A percentile compares a stretch with the other conserved stretches of the same genome.
Conservation (phyloP, 2,329 filamentous ascomycete species). For the Bisporella sp. region DNA sequence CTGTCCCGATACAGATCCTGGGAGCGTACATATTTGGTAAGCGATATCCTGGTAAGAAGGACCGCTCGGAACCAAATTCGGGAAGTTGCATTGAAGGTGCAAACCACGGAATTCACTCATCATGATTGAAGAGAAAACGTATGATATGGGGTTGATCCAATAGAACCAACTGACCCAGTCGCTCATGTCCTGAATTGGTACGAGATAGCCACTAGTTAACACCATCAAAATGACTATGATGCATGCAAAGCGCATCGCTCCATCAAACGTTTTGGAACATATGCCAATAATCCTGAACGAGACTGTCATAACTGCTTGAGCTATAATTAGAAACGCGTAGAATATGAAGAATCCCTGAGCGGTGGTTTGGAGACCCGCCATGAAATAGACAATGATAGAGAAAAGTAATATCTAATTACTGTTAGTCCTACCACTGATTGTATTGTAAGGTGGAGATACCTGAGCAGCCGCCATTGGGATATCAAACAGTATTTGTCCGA, state of each 20-base stretch:
- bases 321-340: too few relatives aligned
- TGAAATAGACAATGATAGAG: constrained; percentile 42
- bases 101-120: constrained; percentile 54
- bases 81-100: constrained; percentile 48
- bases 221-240: too few relatives aligned
- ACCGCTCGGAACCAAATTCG: constrained; percentile 52
- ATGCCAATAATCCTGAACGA: too few relatives aligned
- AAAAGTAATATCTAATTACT: too few relatives aligned
- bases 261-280: too few relatives aligned
- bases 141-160: constrained; percentile 38
- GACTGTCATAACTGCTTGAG: too few relatives aligned
- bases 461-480: constrained; percentile 52
- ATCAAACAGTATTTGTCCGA: constrained; percentile 58
- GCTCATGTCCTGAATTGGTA: too few relatives aligned
- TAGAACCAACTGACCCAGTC: constrained; percentile 57
- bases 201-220: too few relatives aligned
- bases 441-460: constrained; percentile 50
- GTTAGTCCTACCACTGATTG: too few relatives aligned
- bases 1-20: constrained; percentile 47
- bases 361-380: constrained; percentile 41
- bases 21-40: constrained; percentile 56
- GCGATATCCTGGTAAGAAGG: constrained; percentile 42
- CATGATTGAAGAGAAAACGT: constrained; percentile 57
- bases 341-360: too few relatives aligned
- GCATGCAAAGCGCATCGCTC: too few relatives aligned